phyloP scores from a whole-genome alignment of 2,329 filamentous ascomycete species.

The Monilinia laxa region DNA sequence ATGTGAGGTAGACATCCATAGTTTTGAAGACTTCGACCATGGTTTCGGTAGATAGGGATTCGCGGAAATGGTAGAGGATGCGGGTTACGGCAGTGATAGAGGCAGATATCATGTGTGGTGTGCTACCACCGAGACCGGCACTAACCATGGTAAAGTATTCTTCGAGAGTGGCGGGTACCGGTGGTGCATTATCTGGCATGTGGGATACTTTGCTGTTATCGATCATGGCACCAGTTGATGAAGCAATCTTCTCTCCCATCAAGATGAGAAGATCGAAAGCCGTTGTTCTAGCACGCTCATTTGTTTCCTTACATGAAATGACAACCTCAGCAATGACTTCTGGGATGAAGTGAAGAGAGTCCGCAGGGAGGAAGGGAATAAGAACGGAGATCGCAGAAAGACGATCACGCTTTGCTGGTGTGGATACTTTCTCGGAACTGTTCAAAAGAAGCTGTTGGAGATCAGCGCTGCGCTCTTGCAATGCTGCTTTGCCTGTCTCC shows the following conservation, averaged over 20 bases:
- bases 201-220: conserved; percentile 83
- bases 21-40: conserved; percentile 86
- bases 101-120: conserved; percentile 95
- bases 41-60: conserved; percentile 64
- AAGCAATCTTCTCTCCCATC: conserved; percentile 77
- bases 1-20: conserved; percentile 93
- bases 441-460: conserved; percentile 78
- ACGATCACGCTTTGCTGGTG: conserved; percentile 82
- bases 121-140: conserved; percentile 86
- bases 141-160: conserved; percentile 99
- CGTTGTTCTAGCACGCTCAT: conserved; percentile 85
- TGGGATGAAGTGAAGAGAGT: conserved; percentile 89
- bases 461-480: conserved; percentile 72
- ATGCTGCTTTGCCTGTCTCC: conserved; percentile 70
- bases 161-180: conserved; percentile 78
- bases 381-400: conserved; percentile 79
- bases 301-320: conserved; percentile 95
- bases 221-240: conserved; percentile 68
- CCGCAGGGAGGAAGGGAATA: conserved; percentile 72
- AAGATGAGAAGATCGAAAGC: conserved; percentile 88
- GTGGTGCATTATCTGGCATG: conserved; percentile 78
- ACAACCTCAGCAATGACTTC: conserved; percentile 90
- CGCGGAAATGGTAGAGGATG: conserved; percentile 89
- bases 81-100: conserved; percentile 93
- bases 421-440: conserved; percentile 80